A percentile compares a stretch with the other conserved stretches of the same genome.
phyloP scores from a whole-genome alignment of 306 rosid species.

The Quercus glauca region DNA sequence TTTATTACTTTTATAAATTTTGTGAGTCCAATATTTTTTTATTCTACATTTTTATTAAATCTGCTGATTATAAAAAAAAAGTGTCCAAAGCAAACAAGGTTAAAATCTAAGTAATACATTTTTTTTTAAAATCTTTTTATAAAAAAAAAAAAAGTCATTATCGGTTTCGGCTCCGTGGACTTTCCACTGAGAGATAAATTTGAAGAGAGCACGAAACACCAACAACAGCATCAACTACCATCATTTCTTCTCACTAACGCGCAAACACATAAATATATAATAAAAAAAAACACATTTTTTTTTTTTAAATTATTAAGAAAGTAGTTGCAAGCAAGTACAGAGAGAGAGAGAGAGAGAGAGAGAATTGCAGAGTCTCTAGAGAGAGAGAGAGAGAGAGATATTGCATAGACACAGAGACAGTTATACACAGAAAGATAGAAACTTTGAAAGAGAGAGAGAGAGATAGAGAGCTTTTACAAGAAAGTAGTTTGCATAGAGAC shows the following conservation, averaged over 20 bases:
- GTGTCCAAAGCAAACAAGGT: too few relatives aligned
- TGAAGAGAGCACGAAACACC: constrained; percentile 42
- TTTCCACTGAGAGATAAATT: constrained; percentile 26
- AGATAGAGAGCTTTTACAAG: background rate
- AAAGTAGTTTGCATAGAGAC: background rate
- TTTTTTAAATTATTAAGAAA: background rate
- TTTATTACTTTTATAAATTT: too few relatives aligned
- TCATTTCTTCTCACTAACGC: background rate
- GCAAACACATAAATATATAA: background rate
- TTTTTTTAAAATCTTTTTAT: too few relatives aligned
- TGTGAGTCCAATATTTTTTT: too few relatives aligned
- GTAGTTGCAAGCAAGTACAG: background rate
- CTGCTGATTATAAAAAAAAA: too few relatives aligned
- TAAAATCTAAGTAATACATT: background rate
- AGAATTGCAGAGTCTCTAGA: too few relatives aligned
- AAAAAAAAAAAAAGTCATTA: constrained; percentile 1
- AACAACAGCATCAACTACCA: background rate
- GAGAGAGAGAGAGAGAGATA: background rate
- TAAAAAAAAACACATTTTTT: background rate
- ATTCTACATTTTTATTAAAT: too few relatives aligned
- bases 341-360: background rate
- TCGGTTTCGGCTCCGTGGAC: constrained; percentile 39
- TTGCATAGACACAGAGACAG: background rate
- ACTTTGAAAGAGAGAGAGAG: background rate
- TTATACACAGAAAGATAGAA: background rate